Base-by-base conservation (phyloP, 106 monocot species). In the Iris macrosiphon region DNA sequence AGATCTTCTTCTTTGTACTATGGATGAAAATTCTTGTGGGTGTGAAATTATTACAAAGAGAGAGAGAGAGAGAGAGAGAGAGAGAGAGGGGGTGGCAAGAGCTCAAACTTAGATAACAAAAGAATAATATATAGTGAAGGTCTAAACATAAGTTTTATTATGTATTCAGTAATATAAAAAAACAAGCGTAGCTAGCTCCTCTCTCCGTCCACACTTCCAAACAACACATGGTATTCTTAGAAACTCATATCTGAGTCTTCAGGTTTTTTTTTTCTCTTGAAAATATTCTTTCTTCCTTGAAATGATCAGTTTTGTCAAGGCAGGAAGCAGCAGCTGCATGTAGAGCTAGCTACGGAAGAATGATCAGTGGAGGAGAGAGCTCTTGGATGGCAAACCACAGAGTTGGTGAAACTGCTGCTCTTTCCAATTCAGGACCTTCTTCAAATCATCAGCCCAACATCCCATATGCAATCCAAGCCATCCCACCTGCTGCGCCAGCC, bases 401-500 rank as follows among this genome's bases (percentile, higher is more conserved):
- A 57, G 70, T 72, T 51, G 71, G 71, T 55, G 78, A 70, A 69
- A n/a, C n/a, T n/a, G 57, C 64, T 45, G 75, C 72, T 6, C 39
- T 78, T 50, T 75, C 78, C 42, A 62, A 73, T 24, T 69, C 76
- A 23, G 72, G 67, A 8, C 73, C 72, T 64, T 79, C 86, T 60
- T 63, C 37, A 52, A n/a, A n/a, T n/a, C n/a, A n/a, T n/a, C 82
- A 75, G 33, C 64, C 74, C 23, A n/a, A n/a, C n/a, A 27, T 68
- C 37, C 31, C 60, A 31, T 75, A 79, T 76, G 79, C 75, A 72
- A 15, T 63, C 11, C 65, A 80, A 61, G 68, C 47, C 47, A 69
- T 67, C 55, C 59, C 63, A 19, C 32, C 69, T 52, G 37, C 83
- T 51, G 63, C 67, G n/a, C n/a, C n/a, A n/a, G n/a, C n/a, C 34